A percentile compares a stretch with the other conserved stretches of the same genome.
Conservation (phyloP, 2,329 filamentous ascomycete species). For the Plectosphaerella cucumerina region DNA sequence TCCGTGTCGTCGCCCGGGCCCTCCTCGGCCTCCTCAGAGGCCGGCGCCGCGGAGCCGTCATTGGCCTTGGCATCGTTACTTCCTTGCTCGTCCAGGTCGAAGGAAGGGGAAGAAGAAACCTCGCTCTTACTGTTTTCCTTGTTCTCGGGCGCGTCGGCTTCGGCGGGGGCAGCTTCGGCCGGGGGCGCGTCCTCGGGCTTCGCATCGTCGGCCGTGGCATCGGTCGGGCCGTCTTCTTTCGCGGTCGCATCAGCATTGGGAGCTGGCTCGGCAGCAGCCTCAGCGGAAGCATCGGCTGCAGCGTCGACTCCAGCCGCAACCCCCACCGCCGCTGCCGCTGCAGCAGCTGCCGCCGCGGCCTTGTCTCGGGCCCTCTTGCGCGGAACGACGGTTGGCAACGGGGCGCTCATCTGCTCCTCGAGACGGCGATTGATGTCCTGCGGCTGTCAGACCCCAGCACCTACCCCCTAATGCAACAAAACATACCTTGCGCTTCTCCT, state of each 20-base stretch:
- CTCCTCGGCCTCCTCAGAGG: constrained; percentile 5
- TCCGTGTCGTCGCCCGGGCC: not conserved
- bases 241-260: not conserved
- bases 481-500: constrained; percentile 25
- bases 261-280: not conserved
- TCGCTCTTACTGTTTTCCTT: constrained; percentile 1
- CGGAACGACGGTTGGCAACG: constrained; percentile 23
- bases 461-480: not conserved
- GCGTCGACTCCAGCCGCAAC: not conserved
- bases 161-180: not conserved
- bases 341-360: not conserved
- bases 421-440: constrained; percentile 39
- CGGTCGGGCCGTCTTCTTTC: no score
- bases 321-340: not conserved
- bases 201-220: not conserved
- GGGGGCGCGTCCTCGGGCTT: not conserved
- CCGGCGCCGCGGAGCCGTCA: not conserved
- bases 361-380: constrained; percentile 7
- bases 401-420: constrained; percentile 32
- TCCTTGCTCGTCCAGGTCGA: not conserved
- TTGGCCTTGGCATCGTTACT: constrained; percentile 3
- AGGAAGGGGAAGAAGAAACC: constrained; percentile 1
- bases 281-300: not conserved
- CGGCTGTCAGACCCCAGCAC: not conserved
- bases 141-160: not conserved